Percentiles rank a stretch among this genome's conserved stretches.
These are phyloP conservation scores for Tricholoma saponaceum DNA, from an alignment of 768 basidiomycete genomes.

Conservation along the genomic window DNA sequence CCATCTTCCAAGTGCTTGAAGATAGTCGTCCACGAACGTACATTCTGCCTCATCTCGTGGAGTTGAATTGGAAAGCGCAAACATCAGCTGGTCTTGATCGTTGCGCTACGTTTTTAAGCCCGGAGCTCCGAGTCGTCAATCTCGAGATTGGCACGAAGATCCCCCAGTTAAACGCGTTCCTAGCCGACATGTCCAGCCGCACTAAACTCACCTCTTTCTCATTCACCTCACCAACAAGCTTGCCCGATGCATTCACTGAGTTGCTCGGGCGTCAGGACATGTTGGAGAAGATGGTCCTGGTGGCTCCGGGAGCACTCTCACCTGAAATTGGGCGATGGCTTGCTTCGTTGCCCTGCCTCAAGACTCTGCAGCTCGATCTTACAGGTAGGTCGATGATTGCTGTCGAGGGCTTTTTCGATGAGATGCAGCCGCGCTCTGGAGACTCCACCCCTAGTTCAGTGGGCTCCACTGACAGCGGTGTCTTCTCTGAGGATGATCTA, in stretches of 20 bases:
- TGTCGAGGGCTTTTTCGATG: conserved; percentile 80
- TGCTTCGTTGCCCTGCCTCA: conserved; percentile 59
- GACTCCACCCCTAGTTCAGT: conserved; percentile 65
- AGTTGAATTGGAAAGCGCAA: conserved; percentile 71
- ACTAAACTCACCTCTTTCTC: conserved; percentile 65
- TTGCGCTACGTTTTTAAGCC: conserved; percentile 59
- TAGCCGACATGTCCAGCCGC: conserved; percentile 59
- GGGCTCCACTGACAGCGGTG: conserved; percentile 67
- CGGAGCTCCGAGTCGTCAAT: conserved; percentile 55
- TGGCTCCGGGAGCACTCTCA: conserved; percentile 72
- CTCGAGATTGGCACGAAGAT: conserved; percentile 60
- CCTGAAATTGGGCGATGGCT: conserved; percentile 72
- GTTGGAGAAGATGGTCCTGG: conserved; percentile 59
- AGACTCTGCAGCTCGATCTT: conserved; percentile 66
- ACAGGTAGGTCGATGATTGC: conserved; percentile 62
- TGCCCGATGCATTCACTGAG: conserved; percentile 71
- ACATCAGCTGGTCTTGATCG: conserved; percentile 62
- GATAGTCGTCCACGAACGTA: conserved; percentile 58
- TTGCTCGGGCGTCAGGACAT: conserved; percentile 54
- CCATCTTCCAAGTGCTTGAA: conserved; percentile 64
- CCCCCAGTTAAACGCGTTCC: conserved; percentile 57
- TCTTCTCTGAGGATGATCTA: conserved; percentile 73
- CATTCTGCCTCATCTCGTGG: conserved; percentile 66
- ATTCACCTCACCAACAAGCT: conserved; percentile 61
- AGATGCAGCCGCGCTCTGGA: conserved; percentile 62